These are phyloP conservation scores for Penicillium frequentans DNA, from an alignment of 2,329 filamentous ascomycete genomes.

Conservation along the genomic window DNA sequence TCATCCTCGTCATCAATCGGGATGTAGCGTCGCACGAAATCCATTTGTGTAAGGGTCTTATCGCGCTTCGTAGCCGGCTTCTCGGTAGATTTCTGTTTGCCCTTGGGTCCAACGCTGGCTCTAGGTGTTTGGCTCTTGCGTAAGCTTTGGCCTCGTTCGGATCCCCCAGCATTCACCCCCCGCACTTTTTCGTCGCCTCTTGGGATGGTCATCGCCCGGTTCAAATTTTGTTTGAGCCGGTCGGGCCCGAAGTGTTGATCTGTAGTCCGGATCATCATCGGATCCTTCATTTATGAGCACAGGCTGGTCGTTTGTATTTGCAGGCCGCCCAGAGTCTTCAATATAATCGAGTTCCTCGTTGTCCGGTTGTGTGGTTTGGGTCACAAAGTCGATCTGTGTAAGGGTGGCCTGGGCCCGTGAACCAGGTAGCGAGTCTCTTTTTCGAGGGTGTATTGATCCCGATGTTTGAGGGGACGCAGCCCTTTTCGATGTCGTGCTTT, in stretches of 20 bases:
- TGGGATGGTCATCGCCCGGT: constrained; percentile 11
- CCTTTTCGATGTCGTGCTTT: constrained; percentile 15
- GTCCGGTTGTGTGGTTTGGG: constrained; percentile 20
- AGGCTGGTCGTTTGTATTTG: constrained; percentile 16
- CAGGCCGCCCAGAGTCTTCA: constrained; percentile 12
- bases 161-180: background rate
- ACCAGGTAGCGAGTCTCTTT: constrained; percentile 17
- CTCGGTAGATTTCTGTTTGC: constrained; percentile 23
- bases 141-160: constrained; percentile 5
- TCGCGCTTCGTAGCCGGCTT: constrained; percentile 27
- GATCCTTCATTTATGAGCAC: constrained; percentile 27
- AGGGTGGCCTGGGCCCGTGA: constrained; percentile 38
- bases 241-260: constrained; percentile 11
- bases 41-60: constrained; percentile 46
- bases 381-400: constrained; percentile 44
- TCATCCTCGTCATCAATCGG: constrained; percentile 35
- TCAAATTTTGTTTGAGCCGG: constrained; percentile 11
- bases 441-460: constrained; percentile 10
- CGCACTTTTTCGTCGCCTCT: constrained; percentile 18
- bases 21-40: constrained; percentile 39
- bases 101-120: constrained; percentile 16
- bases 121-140: constrained; percentile 23
- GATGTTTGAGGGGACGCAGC: constrained; percentile 13
- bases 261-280: constrained; percentile 24
- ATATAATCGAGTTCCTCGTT: constrained; percentile 35